Base-by-base conservation (phyloP, 768 basidiomycete species). In the Cystobasidium tubakii region DNA sequence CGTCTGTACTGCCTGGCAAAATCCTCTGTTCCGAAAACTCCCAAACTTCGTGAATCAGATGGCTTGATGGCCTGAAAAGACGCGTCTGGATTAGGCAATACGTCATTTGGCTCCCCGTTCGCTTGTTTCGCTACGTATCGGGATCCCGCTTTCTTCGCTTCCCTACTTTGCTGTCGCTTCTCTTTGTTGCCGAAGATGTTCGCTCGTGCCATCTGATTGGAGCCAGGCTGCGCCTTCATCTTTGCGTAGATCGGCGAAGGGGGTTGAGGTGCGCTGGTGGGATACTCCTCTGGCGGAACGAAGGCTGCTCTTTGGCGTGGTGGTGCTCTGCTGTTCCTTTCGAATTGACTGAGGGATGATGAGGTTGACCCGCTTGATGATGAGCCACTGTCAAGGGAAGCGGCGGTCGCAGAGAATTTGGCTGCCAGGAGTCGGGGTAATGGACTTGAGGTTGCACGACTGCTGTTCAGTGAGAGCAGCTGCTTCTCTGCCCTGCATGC, bases 1-100 rank as follows among this genome's bases (percentile, higher is more conserved):
- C 69, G 50, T 27, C 55, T 33, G 36, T 71, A 71, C 33, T 57
- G 54, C 25, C 54, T 55, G 4, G 53, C 54, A 44, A 71, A 71
- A 4, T 55, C 27, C 31, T 34, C 53, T 27, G 21, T n/a, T 19
- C 12, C 25, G 6, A 13, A 2, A 12, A 71, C 44, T 23, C 4
- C 21, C 6, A 71, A 29, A 31, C 13, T 57, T 29, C 69, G 12
- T 46, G 63, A 65, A 27, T 65, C 63, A 1, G 63, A 65, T 17
- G 57, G 57, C 13, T 34, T 60, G 57, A 60, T 34, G 13, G 57
- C 12, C 27, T 29, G 12, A 12, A 17, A 12, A 4, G 27, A 15
- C 2, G 17, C 29, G 57, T 29, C 4, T 25, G 17, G 6, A 6
- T 34, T 33, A n/a, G 46, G 46, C 46, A 50, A 4, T 3, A 19